phyloP scores from a whole-genome alignment of 1,139 yeast genomes.

The Diutina mesorugosa region DNA sequence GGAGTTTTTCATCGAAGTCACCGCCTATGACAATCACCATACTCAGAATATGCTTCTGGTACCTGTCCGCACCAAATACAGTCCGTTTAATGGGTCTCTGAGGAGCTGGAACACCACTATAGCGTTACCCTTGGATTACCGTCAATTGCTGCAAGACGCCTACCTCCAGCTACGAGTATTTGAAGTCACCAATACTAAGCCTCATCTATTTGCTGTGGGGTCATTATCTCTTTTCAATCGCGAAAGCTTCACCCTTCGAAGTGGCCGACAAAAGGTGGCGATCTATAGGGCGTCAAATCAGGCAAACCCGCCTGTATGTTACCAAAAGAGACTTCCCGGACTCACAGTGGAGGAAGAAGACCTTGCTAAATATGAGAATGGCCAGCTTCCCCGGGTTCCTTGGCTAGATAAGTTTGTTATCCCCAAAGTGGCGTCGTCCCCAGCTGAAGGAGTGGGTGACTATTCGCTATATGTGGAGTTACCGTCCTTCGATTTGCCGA shows the following conservation, averaged over 20 bases:
- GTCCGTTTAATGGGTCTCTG: constrained; percentile 36
- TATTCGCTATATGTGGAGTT: not conserved
- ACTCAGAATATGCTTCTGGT: constrained; percentile 40
- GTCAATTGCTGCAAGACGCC: constrained; percentile 53
- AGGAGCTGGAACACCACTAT: constrained; percentile 46
- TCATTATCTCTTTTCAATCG: constrained; percentile 48
- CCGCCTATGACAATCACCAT: constrained; percentile 43
- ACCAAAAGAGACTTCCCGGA: not conserved
- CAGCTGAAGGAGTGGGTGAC: not conserved
- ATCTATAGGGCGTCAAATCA: constrained; percentile 6
- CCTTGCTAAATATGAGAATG: constrained; percentile 38
- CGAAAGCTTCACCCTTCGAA: constrained; percentile 24
- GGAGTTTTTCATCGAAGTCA: constrained; percentile 51
- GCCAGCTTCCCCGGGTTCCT: constrained; percentile 44
- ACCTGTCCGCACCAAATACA: constrained; percentile 57
- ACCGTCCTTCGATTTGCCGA: not conserved
- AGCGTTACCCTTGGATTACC: constrained; percentile 54
- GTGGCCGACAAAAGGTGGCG: constrained; percentile 27
- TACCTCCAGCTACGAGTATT: constrained; percentile 49
- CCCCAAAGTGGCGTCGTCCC: constrained; percentile 24
- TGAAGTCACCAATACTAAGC: constrained; percentile 47
- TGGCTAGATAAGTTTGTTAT: constrained; percentile 73
- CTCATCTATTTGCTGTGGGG: constrained; percentile 44
- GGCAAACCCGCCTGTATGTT: not conserved
- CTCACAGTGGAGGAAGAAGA: not conserved